Evolutionary conservation across 768 basidiomycete species (phyloP).

Genomic region (Lepiota brunneoincarnata): DNA sequence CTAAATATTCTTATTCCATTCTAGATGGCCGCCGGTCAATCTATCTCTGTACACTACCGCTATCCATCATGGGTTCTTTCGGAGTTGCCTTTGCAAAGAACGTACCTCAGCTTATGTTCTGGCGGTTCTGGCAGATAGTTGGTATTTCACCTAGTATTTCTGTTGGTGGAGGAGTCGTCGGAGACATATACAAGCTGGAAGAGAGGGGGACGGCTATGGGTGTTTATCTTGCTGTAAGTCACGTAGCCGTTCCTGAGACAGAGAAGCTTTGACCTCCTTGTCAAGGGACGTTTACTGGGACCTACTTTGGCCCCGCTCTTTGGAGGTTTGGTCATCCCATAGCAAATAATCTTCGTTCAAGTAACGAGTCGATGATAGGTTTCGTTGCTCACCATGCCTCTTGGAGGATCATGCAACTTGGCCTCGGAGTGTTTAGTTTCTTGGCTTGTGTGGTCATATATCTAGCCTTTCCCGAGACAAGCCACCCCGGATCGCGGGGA

Average conservation of each 20-base stretch:
- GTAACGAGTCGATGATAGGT: not conserved
- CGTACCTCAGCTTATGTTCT: constrained; percentile 50
- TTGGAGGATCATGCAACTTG: constrained; percentile 60
- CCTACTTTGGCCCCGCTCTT: constrained; percentile 57
- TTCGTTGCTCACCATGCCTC: constrained; percentile 33
- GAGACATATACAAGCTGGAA: no score
- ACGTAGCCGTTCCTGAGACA: no score
- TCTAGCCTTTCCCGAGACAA: constrained; percentile 61
- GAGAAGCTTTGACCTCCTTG: not conserved
- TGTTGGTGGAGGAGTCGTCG: constrained; percentile 54
- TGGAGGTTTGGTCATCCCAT: constrained; percentile 38
- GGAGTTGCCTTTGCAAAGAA: constrained; percentile 50
- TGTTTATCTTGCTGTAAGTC: constrained; percentile 49
- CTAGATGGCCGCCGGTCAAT: no score
- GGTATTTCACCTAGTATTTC: constrained; percentile 57
- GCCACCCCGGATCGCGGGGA: constrained; percentile 55
- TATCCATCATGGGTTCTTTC: constrained; percentile 56
- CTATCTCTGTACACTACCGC: no score
- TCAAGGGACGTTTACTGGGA: constrained; percentile 39
- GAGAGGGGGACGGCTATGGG: constrained; percentile 61
- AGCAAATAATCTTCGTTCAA: not conserved
- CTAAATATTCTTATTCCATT: no score
- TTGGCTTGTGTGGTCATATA: constrained; percentile 37
- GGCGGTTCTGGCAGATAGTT: constrained; percentile 65
- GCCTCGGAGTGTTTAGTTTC: constrained; percentile 39